phyloP scores from a whole-genome alignment of 2,329 filamentous ascomycete genomes.

The Epichloe aotearoae region DNA sequence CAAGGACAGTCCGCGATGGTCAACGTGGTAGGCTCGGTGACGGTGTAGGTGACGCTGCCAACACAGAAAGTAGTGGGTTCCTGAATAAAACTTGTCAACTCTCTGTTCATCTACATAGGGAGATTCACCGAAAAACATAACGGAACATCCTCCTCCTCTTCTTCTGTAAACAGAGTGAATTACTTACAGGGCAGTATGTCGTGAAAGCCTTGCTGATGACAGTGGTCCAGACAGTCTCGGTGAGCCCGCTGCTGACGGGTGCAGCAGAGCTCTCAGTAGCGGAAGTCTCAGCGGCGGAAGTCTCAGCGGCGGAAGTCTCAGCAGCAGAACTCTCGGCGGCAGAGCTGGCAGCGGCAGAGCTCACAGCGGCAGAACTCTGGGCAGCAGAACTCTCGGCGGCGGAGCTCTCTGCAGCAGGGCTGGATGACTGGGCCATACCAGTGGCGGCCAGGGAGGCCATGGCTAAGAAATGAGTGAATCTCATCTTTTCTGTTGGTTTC shows the following conservation, averaged over 20 bases:
- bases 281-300: not conserved
- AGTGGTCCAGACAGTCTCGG: conserved; percentile 19
- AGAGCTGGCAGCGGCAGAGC: not conserved
- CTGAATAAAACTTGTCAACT: conserved; percentile 7
- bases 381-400: not conserved
- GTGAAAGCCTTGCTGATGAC: conserved; percentile 24
- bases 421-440: conserved; percentile 1
- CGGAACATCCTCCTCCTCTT: no score
- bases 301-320: not conserved
- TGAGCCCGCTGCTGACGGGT: not conserved
- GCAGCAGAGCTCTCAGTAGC: not conserved
- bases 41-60: conserved; percentile 31
- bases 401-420: not conserved
- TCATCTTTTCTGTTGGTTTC: conserved; percentile 18
- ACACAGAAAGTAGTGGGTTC: conserved; percentile 22
- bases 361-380: not conserved
- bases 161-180: not conserved
- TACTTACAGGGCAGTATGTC: conserved; percentile 30
- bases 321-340: not conserved
- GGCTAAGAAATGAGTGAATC: conserved; percentile 19
- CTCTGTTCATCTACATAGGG: not conserved
- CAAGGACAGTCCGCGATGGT: conserved; percentile 37
- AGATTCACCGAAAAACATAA: no score
- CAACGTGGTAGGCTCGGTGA: conserved; percentile 26
- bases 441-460: conserved; percentile 2